These are phyloP conservation scores for Boletellus deceptivus DNA, from an alignment of 1,284 basidiomycete genomes.

Conservation along the genomic window DNA sequence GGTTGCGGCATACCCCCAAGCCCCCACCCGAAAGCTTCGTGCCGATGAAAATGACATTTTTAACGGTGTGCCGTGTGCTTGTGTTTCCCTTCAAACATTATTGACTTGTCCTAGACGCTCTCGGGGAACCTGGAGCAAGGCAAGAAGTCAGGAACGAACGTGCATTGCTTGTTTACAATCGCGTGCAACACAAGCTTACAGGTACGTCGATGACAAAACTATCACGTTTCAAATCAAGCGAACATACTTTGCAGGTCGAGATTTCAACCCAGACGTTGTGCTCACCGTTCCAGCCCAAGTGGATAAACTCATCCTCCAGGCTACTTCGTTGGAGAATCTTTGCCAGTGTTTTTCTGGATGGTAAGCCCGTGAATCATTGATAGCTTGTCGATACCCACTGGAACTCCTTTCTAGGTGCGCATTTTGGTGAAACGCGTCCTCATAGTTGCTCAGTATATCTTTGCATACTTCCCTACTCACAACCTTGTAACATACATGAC, in stretches of 20 bases:
- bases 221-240: background rate
- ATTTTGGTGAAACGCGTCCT: constrained; percentile 44
- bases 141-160: constrained; percentile 90
- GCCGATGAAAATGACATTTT: constrained; percentile 84
- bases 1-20: constrained; percentile 71
- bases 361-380: constrained; percentile 40
- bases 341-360: constrained; percentile 97
- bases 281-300: constrained; percentile 80
- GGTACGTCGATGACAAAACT: constrained; percentile 45
- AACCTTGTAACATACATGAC: constrained; percentile 23
- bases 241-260: constrained; percentile 58
- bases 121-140: constrained; percentile 48
- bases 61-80: constrained; percentile 48
- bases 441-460: constrained; percentile 9
- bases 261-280: constrained; percentile 82
- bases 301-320: constrained; percentile 87
- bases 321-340: constrained; percentile 88
- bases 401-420: constrained; percentile 35
- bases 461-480: constrained; percentile 14
- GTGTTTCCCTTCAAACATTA: background rate
- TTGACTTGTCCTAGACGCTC: constrained; percentile 44
- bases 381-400: background rate
- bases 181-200: constrained; percentile 91
- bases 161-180: constrained; percentile 87
- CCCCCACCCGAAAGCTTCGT: constrained; percentile 68